Percentiles rank a stretch among this genome's conserved stretches.
phyloP scores from a whole-genome alignment of 768 basidiomycete species.

The Hygrophoropsis aurantiaca region DNA sequence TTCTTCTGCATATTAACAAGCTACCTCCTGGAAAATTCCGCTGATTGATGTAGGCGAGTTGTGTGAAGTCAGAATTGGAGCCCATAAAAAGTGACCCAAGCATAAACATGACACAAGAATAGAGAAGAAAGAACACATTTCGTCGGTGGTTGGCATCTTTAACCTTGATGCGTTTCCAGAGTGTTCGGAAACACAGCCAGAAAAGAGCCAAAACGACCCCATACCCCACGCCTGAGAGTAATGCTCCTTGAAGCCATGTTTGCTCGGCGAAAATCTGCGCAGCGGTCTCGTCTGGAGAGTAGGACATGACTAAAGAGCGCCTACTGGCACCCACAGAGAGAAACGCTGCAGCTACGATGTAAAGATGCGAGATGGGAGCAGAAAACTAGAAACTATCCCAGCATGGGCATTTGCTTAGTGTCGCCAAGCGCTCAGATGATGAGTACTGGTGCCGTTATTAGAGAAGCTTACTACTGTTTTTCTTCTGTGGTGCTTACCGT shows the following conservation, averaged over 20 bases:
- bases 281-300: slow-evolving; percentile 3
- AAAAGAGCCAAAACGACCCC: slow-evolving; percentile 24
- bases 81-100: slow-evolving; percentile 23
- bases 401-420: too few species aligned
- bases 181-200: slow-evolving; percentile 19
- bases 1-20: background rate
- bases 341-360: too few species aligned
- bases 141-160: slow-evolving; percentile 11
- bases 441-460: too few species aligned
- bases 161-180: slow-evolving; percentile 16
- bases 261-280: slow-evolving; percentile 21
- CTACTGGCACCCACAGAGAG: too few species aligned
- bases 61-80: slow-evolving; percentile 28
- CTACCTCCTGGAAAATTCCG: slow-evolving; percentile 24
- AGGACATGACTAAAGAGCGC: background rate
- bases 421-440: too few species aligned
- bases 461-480: too few species aligned
- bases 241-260: slow-evolving; percentile 26
- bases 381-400: too few species aligned
- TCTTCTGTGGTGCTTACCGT: too few species aligned
- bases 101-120: slow-evolving; percentile 18
- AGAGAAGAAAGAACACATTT: slow-evolving; percentile 23
- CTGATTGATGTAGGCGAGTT: slow-evolving; percentile 28
- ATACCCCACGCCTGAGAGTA: slow-evolving; percentile 25
- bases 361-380: too few species aligned